Base-by-base conservation (phyloP, 2,329 filamentous ascomycete species). In the Aspergillus aculeatus region DNA sequence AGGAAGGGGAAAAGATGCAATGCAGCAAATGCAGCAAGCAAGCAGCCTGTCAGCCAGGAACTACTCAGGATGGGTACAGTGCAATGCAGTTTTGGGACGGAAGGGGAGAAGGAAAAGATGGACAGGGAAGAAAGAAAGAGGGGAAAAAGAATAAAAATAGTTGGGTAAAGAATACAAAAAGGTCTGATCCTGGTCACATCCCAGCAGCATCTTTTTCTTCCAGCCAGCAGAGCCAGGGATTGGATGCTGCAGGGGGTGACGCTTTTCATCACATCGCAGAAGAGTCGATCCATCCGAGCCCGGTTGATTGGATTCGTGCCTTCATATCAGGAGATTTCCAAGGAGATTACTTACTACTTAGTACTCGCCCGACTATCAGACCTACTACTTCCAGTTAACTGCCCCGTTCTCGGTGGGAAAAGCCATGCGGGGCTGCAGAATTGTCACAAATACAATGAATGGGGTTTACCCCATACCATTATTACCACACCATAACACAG, bases 241-340 rank as follows among this genome's bases (percentile, higher is more conserved):
- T 65, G 60, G 63, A 58, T 35, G 57, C 60, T 65, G 64, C 64
- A 66, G 63, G 64, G 60, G 63, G 51, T 16, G 51, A 57, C 57
- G 29, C 53, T 47, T 52, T 61, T 59, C 51, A 62, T 66, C 64
- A 66, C 64, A 62, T 57, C 61, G 62, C 63, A 65, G 61, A 65
- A 29, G 57, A 50, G 41, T 35, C 47, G 50, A 55, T 55, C 57
- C 59, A 55, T 55, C 51, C n/a, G n/a, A 29, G 19, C 21, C 10
- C 48, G 19, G 6, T 5, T 60, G 60, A 62, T 62, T 60, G 61
- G 61, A 19, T 19, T 44, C n/a, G 14, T 44, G 14, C 14, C 14
- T 44, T 19, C 14, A 19, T 44, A 44, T 44, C 38, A 44, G 38
- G 38, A 44, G 38, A 44, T 44, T 29, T 29, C 26, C 26, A 9